Evolutionary conservation across 2,329 filamentous ascomycete species (phyloP).

Genomic region (Aspergillus eucalypticola): DNA sequence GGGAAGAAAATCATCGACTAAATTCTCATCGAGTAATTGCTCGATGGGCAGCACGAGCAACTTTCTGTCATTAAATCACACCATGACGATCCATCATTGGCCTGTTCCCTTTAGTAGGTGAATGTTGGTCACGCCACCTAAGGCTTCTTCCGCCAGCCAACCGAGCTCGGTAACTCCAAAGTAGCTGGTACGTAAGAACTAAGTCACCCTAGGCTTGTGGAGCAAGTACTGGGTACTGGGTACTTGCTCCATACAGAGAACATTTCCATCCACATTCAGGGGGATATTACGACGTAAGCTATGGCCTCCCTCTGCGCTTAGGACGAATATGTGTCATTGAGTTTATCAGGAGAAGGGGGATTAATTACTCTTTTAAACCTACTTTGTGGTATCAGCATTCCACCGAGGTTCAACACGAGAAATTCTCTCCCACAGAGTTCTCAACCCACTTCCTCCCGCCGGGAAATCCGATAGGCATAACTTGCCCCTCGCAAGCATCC

Average conservation of each 20-base stretch:
- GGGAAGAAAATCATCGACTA: background rate
- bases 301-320: too few relatives aligned
- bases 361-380: too few relatives aligned
- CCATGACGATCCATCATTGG: background rate
- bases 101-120: background rate
- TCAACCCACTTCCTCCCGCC: background rate
- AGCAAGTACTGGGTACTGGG: background rate
- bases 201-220: background rate
- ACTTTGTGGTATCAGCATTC: too few relatives aligned
- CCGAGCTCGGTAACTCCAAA: background rate
- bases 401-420: background rate
- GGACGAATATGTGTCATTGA: too few relatives aligned
- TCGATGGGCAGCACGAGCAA: background rate
- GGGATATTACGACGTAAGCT: too few relatives aligned
- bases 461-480: background rate
- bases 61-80: background rate
- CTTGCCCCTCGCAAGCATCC: background rate
- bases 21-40: background rate
- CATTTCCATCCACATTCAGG: too few relatives aligned
- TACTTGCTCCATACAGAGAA: background rate
- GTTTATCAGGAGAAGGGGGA: too few relatives aligned
- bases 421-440: background rate
- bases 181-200: background rate
- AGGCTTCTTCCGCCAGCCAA: background rate
- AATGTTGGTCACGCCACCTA: background rate